phyloP scores from a whole-genome alignment of 2,329 filamentous ascomycete genomes.

The Cryphonectria nitschkei region DNA sequence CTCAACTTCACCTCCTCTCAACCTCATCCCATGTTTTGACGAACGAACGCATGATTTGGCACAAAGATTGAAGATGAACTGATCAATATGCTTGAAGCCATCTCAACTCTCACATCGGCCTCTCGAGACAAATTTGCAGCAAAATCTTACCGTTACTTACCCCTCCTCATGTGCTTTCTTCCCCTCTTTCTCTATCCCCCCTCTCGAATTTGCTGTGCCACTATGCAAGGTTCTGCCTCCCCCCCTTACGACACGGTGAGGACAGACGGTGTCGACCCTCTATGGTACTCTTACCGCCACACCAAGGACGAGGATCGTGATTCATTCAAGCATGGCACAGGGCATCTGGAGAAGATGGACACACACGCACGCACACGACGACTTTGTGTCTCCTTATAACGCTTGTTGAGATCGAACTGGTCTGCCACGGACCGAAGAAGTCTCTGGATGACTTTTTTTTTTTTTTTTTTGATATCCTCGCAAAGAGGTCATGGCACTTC shows the following conservation, averaged over 20 bases:
- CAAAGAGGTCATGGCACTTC: background rate
- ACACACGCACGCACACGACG: background rate
- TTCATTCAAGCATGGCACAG: background rate
- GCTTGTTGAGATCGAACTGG: background rate
- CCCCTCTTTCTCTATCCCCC: background rate
- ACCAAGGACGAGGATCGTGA: background rate
- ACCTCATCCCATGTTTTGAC: background rate
- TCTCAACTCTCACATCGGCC: no score
- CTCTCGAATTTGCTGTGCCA: background rate
- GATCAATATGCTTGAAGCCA: background rate
- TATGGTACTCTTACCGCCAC: no score
- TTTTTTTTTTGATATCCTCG: background rate
- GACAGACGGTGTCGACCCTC: background rate
- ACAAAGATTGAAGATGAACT: background rate
- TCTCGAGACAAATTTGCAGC: no score
- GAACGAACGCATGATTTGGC: background rate
- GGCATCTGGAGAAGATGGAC: background rate
- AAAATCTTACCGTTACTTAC: no score
- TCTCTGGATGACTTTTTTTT: background rate
- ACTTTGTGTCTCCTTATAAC: no score
- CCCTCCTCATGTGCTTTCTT: no score
- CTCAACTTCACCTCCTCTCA: no score
- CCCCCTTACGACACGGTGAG: background rate
- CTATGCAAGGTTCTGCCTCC: background rate
- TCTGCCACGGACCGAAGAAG: background rate